These are phyloP conservation scores for Coemansia javaensis DNA, from an alignment of 192 early-diverging fungal genomes.

Conservation along the genomic window DNA sequence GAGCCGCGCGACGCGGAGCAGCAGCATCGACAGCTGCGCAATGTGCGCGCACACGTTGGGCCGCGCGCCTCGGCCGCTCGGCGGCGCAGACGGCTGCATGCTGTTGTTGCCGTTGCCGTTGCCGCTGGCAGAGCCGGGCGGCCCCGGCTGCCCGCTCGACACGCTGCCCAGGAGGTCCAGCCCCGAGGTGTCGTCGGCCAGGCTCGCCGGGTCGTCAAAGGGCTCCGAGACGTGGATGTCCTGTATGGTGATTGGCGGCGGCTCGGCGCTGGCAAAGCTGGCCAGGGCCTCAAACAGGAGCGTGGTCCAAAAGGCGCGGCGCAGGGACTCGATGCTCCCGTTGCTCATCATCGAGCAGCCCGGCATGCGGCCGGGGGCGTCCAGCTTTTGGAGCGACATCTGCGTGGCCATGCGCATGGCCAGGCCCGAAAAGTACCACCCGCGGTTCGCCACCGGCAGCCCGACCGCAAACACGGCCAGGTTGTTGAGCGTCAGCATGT, in stretches of 20 bases:
- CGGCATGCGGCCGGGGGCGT: slow-evolving; percentile 46
- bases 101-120: background rate
- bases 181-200: slow-evolving; percentile 7
- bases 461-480: slow-evolving; percentile 47
- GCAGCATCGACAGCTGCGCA: slow-evolving; percentile 39
- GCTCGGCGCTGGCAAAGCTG: slow-evolving; percentile 52
- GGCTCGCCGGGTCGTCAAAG: slow-evolving; percentile 22
- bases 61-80: background rate
- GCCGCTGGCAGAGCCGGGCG: background rate
- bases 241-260: slow-evolving; percentile 45
- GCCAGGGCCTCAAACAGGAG: slow-evolving; percentile 45
- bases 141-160: background rate
- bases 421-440: slow-evolving; percentile 50
- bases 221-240: slow-evolving; percentile 51
- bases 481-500: slow-evolving; percentile 51
- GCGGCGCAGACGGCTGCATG: background rate
- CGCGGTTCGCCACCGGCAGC: slow-evolving; percentile 45
- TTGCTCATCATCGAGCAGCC: slow-evolving; percentile 50
- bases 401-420: slow-evolving; percentile 52
- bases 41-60: slow-evolving; percentile 31
- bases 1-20: slow-evolving; percentile 44
- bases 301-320: slow-evolving; percentile 50
- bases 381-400: slow-evolving; percentile 50
- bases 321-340: slow-evolving; percentile 42
- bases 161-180: background rate